A percentile compares a stretch with the other conserved stretches of the same genome.
phyloP scores from a whole-genome alignment of 352 stramenopile genomes.

The Pythium vanterpoolii region DNA sequence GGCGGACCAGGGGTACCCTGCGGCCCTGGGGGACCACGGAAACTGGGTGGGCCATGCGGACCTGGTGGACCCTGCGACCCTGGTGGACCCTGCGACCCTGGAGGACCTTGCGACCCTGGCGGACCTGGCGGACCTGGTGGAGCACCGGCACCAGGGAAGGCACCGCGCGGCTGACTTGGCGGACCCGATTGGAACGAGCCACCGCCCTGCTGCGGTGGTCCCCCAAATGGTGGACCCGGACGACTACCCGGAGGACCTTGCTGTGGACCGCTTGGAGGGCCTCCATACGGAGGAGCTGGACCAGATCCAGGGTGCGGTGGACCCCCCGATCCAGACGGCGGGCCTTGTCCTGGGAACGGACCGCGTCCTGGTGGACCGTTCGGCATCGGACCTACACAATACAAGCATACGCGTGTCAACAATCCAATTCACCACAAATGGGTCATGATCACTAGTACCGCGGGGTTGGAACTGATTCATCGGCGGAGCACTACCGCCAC shows the following conservation, averaged over 20 bases:
- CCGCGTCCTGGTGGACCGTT: conserved; percentile 20
- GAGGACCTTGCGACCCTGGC: conserved; percentile 5
- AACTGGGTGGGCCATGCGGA: conserved; percentile 9
- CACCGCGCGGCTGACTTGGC: conserved; percentile 7
- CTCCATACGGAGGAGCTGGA: conserved; percentile 17
- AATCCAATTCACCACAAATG: background rate
- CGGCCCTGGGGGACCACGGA: background rate
- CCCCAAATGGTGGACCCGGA: conserved; percentile 22
- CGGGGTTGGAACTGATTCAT: conserved; percentile 42
- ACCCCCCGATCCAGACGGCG: conserved; percentile 6
- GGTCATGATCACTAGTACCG: conserved; percentile 12
- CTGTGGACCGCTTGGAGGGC: conserved; percentile 14
- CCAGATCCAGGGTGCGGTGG: conserved; percentile 7
- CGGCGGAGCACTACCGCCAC: conserved; percentile 26
- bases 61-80: conserved; percentile 1
- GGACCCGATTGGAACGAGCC: conserved; percentile 4
- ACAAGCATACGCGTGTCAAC: background rate
- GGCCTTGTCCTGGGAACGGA: conserved; percentile 24
- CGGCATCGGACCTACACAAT: conserved; percentile 11
- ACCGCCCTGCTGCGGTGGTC: conserved; percentile 20
- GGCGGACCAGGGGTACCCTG: background rate
- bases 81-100: conserved; percentile 8
- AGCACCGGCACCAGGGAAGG: conserved; percentile 14
- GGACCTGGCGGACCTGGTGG: conserved; percentile 9
- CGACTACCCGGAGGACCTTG: conserved; percentile 19